Evolutionary conservation across 305 asterid genomes (phyloP), one percentile per base, ranked within the genome.

Genomic region (Stenogyne calaminthoides): DNA sequence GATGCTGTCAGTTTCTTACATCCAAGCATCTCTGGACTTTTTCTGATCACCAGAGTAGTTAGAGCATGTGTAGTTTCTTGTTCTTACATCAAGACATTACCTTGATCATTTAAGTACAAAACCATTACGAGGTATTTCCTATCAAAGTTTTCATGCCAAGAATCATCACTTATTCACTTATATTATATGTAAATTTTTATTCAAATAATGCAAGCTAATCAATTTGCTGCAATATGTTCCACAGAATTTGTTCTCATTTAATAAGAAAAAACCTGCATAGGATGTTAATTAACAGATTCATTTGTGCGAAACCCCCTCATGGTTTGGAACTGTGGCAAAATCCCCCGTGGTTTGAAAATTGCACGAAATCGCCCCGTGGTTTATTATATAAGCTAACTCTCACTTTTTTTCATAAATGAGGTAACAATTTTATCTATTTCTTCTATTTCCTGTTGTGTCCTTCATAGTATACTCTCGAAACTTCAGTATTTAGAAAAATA

Each of bases 1-100:
- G 64, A 58, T 72, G 64, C 58, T 52, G 78, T 61, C 42, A 73
- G 64, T 73, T 69, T 46, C 34, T 73, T 36, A 47, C 58, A 63
- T 74, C 46, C 20, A 16, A 39, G 55, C 32, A 36, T 60, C 64
- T 65, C 27, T 66, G n/a, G 7, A 44, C 3, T 16, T 10, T 42
- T 14, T 42, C 4, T 42, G 15, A 11, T 42, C 15, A 42, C 49
- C 15, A 10, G 1, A 11, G 15, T 42, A 42, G 49, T 42, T 42
- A 14, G 49, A 14, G 11, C 49, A 42, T 42, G 49, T 42, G 49
- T 42, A 42, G 15, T 42, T 29, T 10, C 47, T 42, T 42, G 47
- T 42, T 42, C n/a, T 42, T 40, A 8, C 11, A 9, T 42, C 47
- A 4, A 0, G 14, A 42, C 47, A 42, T 12, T 42, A 1, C 10